Conservation (phyloP, 1,284 basidiomycete species). For the Marasmius oreades region DNA sequence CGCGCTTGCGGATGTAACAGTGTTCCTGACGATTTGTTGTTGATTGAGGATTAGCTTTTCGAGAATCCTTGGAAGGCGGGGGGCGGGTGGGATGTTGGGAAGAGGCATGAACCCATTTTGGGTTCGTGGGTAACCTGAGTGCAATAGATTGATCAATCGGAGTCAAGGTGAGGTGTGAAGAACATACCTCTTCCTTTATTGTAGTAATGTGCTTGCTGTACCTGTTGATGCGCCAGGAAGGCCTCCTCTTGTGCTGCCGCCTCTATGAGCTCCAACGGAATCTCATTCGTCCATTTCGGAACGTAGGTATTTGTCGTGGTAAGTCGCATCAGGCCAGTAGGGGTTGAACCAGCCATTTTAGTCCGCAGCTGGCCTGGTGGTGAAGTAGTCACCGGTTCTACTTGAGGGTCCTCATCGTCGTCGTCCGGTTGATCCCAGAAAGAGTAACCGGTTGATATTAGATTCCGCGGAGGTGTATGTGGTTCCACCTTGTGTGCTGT, state of each 20-base stretch:
- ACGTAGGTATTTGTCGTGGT: constrained; percentile 7
- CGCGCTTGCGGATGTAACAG: not conserved
- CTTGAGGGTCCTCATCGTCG: not conserved
- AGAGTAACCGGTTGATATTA: not conserved
- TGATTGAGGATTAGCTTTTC: constrained; percentile 93
- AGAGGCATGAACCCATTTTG: constrained; percentile 47
- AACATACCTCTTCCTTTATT: constrained; percentile 8
- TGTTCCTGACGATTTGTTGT: constrained; percentile 22
- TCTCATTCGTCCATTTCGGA: constrained; percentile 64
- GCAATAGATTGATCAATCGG: not conserved
- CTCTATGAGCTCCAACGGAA: constrained; percentile 71
- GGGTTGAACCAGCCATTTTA: not conserved
- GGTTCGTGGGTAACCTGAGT: constrained; percentile 7
- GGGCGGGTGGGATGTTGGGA: constrained; percentile 80
- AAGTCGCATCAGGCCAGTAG: not conserved
- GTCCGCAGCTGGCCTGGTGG: not conserved
- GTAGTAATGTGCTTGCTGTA: constrained; percentile 27
- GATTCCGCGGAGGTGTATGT: not conserved
- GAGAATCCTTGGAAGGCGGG: constrained; percentile 84
- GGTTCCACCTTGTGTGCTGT: not conserved
- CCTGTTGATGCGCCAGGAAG: constrained; percentile 42
- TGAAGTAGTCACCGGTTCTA: not conserved
- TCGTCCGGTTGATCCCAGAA: not conserved
- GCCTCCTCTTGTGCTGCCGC: constrained; percentile 82
- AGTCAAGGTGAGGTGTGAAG: not conserved